Percentiles rank a stretch among this genome's conserved stretches.
phyloP scores from a whole-genome alignment of 208 protist species.

The Trypanosoma brucei region DNA sequence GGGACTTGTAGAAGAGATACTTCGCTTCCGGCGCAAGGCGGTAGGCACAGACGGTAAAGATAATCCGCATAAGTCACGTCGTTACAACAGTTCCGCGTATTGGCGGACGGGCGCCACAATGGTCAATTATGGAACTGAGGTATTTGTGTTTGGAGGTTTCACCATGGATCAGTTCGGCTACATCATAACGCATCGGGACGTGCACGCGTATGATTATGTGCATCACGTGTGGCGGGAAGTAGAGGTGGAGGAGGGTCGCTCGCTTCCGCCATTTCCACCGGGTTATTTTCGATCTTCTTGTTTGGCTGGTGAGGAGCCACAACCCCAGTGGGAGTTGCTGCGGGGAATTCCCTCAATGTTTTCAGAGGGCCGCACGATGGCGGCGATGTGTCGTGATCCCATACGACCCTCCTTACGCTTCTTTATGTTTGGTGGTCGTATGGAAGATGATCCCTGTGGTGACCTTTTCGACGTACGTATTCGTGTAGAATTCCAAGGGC shows the following conservation, averaged over 20 bases:
- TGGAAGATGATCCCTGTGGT: slow-evolving; percentile 37
- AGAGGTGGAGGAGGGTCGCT: slow-evolving; percentile 14
- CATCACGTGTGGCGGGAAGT: slow-evolving; percentile 48
- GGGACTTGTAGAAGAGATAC: slow-evolving; percentile 21
- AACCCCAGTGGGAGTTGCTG: slow-evolving; percentile 6
- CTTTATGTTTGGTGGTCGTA: slow-evolving; percentile 55
- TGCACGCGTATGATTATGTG: slow-evolving; percentile 49
- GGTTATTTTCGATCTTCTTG: slow-evolving; percentile 19
- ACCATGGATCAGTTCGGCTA: slow-evolving; percentile 26
- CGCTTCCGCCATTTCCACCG: slow-evolving; percentile 5
- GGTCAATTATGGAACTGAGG: slow-evolving; percentile 28
- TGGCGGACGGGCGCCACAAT: slow-evolving; percentile 55
- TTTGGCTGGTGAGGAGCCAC: background rate
- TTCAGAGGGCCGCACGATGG: slow-evolving; percentile 59
- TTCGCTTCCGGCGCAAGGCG: slow-evolving; percentile 9
- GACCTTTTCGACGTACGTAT: slow-evolving; percentile 53
- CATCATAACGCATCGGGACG: slow-evolving; percentile 43
- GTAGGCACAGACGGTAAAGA: slow-evolving; percentile 2
- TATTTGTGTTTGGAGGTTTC: slow-evolving; percentile 69
- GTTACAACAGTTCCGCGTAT: slow-evolving; percentile 39
- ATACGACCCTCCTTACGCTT: slow-evolving; percentile 29
- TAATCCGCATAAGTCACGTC: slow-evolving; percentile 17
- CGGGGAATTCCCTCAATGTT: slow-evolving; percentile 21
- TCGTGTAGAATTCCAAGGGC: slow-evolving; percentile 14
- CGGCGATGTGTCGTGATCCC: slow-evolving; percentile 42